Evolutionary conservation across 768 basidiomycete genomes (phyloP).

Genomic region (Auricularia sp.): DNA sequence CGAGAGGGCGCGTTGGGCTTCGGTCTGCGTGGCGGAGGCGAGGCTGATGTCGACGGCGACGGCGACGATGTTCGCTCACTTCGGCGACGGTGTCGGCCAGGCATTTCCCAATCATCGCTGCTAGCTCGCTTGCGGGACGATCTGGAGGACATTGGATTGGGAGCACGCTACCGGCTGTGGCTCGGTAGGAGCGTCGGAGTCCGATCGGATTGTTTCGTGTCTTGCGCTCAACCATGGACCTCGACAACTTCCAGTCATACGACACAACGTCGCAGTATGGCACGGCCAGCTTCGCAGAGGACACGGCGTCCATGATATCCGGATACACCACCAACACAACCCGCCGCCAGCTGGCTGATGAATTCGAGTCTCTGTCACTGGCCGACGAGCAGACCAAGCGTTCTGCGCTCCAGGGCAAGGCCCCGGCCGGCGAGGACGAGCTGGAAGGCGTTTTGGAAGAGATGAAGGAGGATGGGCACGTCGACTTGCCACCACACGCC

Average conservation of each 20-base stretch:
- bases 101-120: no score
- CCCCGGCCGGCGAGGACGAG: constrained; percentile 56
- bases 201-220: no score
- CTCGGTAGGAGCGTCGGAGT: no score
- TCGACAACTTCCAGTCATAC: constrained; percentile 10
- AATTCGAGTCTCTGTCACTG: constrained; percentile 12
- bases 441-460: constrained; percentile 87
- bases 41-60: no score
- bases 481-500: constrained; percentile 84
- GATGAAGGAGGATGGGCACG: constrained; percentile 65
- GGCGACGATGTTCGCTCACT: no score
- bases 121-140: no score
- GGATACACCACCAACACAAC: constrained; percentile 15
- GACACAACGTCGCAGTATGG: constrained; percentile 18
- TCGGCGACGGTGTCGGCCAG: no score
- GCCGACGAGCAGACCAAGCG: constrained; percentile 4
- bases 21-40: no score
- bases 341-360: constrained; percentile 9
- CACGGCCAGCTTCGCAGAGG: constrained; percentile 11
- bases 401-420: constrained; percentile 10
- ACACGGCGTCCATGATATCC: constrained; percentile 17
- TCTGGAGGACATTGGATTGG: no score
- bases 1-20: no score
- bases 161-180: no score
- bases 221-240: background rate